These are phyloP conservation scores for Backusella tarrabulga DNA, from an alignment of 192 early-diverging fungal species.

Conservation along the genomic window DNA sequence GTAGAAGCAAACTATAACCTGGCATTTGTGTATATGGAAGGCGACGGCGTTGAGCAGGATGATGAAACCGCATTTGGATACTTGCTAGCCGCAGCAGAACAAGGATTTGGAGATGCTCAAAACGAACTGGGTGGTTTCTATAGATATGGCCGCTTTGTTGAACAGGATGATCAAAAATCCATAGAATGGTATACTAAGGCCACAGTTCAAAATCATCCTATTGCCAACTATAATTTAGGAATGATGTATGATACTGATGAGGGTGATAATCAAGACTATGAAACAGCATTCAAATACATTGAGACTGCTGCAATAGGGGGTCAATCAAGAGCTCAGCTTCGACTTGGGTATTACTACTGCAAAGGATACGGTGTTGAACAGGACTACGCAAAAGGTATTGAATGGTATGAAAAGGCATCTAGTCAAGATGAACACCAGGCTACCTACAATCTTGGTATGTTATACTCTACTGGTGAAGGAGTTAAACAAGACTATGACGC, in stretches of 20 bases:
- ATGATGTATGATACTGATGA: background rate
- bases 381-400: background rate
- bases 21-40: background rate
- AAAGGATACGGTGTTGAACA: background rate
- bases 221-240: background rate
- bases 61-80: background rate
- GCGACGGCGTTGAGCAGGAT: background rate
- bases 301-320: slow-evolving; percentile 22
- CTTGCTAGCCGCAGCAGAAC: background rate
- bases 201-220: background rate
- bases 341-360: background rate
- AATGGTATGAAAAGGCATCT: background rate
- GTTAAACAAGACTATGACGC: background rate
- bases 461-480: background rate
- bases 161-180: background rate
- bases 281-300: slow-evolving; percentile 23
- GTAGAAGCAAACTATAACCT: background rate
- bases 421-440: background rate
- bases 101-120: background rate
- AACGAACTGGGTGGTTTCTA: background rate
- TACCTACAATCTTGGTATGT: background rate
- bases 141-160: background rate
- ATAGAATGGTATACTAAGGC: background rate
- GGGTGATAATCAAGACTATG: background rate
- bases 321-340: slow-evolving; percentile 22